Evolutionary conservation across 352 stramenopile genomes (phyloP).

Genomic region (Aphanomyces astaci): DNA sequence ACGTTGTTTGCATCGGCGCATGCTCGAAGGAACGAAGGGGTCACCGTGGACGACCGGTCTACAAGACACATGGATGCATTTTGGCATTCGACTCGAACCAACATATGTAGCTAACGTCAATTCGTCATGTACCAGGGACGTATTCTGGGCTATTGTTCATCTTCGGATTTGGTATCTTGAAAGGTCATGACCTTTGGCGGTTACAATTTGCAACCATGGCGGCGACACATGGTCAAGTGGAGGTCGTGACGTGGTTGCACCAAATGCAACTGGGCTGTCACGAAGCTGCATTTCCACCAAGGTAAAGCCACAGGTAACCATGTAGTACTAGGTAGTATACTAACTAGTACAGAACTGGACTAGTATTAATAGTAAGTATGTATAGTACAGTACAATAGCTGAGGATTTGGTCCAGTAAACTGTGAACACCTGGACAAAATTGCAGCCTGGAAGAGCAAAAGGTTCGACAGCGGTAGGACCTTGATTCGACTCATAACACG

Average conservation of each 20-base stretch:
- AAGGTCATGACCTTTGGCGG: no score
- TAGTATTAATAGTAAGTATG: neutral
- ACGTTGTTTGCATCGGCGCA: conserved; percentile 8
- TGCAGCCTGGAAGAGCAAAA: conserved; percentile 17
- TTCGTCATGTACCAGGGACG: neutral
- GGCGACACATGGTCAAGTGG: neutral
- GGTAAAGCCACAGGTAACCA: neutral
- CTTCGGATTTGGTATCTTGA: neutral
- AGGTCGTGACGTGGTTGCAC: conserved; percentile 8
- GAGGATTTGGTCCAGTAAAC: conserved; percentile 2
- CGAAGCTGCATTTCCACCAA: conserved; percentile 1
- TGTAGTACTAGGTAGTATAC: no score
- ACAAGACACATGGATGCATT: neutral
- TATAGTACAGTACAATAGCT: neutral
- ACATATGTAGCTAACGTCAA: neutral
- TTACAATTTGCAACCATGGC: no score
- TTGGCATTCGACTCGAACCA: no score
- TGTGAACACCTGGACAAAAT: neutral
- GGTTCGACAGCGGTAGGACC: neutral
- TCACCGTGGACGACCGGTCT: neutral
- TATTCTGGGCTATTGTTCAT: neutral
- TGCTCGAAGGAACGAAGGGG: neutral
- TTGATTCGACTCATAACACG: neutral
- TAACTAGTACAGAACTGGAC: no score
- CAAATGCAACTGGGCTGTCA: neutral